Percentiles rank a stretch among this genome's conserved stretches.
Conservation (phyloP, 768 basidiomycete genomes). For the Termitomyces sp. region DNA sequence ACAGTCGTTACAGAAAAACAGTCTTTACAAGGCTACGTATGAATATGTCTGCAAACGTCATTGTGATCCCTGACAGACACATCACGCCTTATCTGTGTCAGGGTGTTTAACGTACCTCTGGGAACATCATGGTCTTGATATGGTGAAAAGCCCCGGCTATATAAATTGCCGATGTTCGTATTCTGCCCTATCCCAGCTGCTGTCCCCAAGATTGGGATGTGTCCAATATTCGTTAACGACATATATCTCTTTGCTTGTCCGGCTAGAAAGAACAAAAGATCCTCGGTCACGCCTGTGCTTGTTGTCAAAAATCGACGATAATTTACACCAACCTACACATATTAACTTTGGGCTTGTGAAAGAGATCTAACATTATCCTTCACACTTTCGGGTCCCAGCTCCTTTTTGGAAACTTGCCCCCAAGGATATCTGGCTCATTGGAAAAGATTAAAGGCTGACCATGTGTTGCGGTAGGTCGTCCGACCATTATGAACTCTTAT, state of each 20-base stretch:
- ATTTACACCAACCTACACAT: too few relatives aligned
- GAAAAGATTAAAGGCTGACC: neutral
- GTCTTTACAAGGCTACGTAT: neutral
- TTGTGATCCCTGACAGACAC: neutral
- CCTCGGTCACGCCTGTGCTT: neutral
- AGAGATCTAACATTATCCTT: neutral
- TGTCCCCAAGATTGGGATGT: neutral
- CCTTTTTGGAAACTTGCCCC: neutral
- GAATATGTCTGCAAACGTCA: neutral
- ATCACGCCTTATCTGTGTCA: neutral
- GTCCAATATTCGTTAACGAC: neutral
- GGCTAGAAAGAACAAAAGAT: neutral
- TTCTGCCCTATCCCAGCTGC: neutral
- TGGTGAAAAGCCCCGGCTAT: neutral
- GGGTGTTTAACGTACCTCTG: neutral
- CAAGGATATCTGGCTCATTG: neutral
- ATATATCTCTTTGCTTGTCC: neutral
- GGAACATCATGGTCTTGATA: neutral
- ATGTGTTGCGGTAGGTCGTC: neutral
- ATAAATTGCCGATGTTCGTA: neutral
- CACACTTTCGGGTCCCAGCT: neutral
- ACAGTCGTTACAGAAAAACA: neutral
- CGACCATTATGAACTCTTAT: neutral
- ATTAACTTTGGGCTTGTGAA: neutral
- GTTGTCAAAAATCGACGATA: neutral